Evolutionary conservation across 2,329 filamentous ascomycete species (phyloP).

Genomic region (Cladosporium sp.): DNA sequence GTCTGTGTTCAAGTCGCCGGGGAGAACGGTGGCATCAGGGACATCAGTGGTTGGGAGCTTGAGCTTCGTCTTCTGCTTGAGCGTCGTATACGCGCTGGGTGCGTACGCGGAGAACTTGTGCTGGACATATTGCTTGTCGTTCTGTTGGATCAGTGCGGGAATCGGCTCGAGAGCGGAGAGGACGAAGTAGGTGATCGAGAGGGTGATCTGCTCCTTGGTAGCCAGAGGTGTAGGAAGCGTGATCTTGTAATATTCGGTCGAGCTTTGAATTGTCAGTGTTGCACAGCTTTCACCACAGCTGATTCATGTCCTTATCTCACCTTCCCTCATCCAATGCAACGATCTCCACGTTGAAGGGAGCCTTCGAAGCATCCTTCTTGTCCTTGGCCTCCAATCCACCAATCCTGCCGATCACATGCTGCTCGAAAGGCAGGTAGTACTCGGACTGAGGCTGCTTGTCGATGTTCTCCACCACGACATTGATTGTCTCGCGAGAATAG

Average conservation of each 20-base stretch:
- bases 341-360: conserved; percentile 66
- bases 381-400: conserved; percentile 90
- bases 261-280: conserved; percentile 27
- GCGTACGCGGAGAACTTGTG: conserved; percentile 85
- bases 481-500: conserved; percentile 85
- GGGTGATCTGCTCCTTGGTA: conserved; percentile 75
- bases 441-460: conserved; percentile 76
- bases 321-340: conserved; percentile 59
- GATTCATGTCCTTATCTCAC: conserved; percentile 40
- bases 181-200: conserved; percentile 82
- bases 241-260: conserved; percentile 76
- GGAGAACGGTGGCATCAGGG: conserved; percentile 72
- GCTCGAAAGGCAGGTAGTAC: conserved; percentile 87
- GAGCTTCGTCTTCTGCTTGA: conserved; percentile 96
- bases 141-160: conserved; percentile 78
- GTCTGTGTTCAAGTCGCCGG: conserved; percentile 56
- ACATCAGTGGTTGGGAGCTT: conserved; percentile 79
- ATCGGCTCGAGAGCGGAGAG: conserved; percentile 78
- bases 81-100: conserved; percentile 78
- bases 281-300: background rate
- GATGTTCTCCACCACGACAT: conserved; percentile 90
- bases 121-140: conserved; percentile 80
- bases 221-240: conserved; percentile 73
- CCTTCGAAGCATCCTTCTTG: conserved; percentile 73
- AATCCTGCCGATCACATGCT: conserved; percentile 70